phyloP scores from a whole-genome alignment of 306 rosid species.

The Casuarina equisetifolia region DNA sequence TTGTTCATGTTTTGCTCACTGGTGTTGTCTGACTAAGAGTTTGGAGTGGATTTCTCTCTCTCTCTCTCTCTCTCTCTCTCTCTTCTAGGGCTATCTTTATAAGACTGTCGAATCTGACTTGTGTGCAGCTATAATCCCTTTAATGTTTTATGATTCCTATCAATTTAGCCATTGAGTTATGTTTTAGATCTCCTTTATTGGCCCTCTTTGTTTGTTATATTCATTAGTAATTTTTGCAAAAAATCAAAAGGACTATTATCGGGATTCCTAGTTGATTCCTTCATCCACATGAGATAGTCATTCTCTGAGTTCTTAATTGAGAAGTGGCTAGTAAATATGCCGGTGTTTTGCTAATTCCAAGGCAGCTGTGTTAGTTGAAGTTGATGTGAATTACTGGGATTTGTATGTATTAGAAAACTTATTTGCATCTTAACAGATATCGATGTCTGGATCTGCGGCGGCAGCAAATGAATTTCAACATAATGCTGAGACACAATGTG shows the following conservation, averaged over 20 bases:
- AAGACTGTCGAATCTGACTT: not conserved
- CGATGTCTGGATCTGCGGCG: slow-evolving; percentile 92
- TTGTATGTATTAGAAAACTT: slow-evolving; percentile 23
- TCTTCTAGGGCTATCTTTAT: not conserved
- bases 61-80: too few relatives aligned
- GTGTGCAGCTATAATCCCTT: not conserved
- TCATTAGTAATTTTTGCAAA: not conserved
- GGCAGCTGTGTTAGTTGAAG: not conserved
- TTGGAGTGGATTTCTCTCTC: too few relatives aligned
- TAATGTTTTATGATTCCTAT: not conserved
- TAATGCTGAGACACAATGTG: slow-evolving; percentile 79
- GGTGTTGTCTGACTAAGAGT: not conserved
- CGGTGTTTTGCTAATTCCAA: not conserved
- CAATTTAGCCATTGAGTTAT: not conserved
- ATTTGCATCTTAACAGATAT: slow-evolving; percentile 49
- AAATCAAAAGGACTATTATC: not conserved
- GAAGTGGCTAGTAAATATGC: not conserved
- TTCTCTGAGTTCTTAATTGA: not conserved
- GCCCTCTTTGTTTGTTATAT: not conserved
- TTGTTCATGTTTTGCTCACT: not conserved
- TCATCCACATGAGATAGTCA: not conserved
- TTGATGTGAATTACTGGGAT: slow-evolving; percentile 11
- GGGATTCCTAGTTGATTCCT: not conserved
- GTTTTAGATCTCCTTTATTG: not conserved
- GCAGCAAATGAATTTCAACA: slow-evolving; percentile 79